A percentile compares a stretch with the other conserved stretches of the same genome.
These are phyloP conservation scores for Acrodontium crateriforme DNA, from an alignment of 2,329 filamentous ascomycete genomes.

Conservation along the genomic window DNA sequence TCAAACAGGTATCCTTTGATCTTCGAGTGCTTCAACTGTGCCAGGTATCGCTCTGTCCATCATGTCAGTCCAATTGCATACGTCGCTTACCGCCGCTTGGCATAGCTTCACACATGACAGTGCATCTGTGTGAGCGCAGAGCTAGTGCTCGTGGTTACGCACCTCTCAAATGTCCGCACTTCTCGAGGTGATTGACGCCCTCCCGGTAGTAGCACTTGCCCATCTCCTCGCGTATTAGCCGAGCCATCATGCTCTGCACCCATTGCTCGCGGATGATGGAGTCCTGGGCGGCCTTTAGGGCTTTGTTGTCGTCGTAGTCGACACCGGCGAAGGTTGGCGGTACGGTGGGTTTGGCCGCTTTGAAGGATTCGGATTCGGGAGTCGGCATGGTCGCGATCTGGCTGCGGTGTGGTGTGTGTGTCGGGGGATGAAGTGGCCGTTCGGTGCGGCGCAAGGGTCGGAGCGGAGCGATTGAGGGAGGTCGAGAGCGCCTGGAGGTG, in stretches of 20 bases:
- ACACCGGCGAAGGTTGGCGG: slow-evolving; percentile 75
- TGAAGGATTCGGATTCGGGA: slow-evolving; percentile 67
- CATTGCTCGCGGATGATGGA: slow-evolving; percentile 74
- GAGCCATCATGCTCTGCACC: slow-evolving; percentile 80
- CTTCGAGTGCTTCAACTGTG: slow-evolving; percentile 62
- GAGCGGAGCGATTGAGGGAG: not conserved
- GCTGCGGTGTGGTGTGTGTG: not conserved
- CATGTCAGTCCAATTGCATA: not conserved
- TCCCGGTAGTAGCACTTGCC: slow-evolving; percentile 74
- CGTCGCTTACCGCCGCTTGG: not conserved
- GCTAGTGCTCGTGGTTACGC: slow-evolving; percentile 24
- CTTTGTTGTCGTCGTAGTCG: slow-evolving; percentile 70
- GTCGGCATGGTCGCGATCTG: slow-evolving; percentile 50
- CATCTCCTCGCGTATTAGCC: slow-evolving; percentile 68
- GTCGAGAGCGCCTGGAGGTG: too few species aligned
- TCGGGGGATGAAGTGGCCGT: slow-evolving; percentile 10
- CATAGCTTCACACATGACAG: not conserved
- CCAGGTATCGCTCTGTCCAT: slow-evolving; percentile 57
- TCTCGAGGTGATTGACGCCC: slow-evolving; percentile 79
- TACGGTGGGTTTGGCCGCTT: slow-evolving; percentile 71
- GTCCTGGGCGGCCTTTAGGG: slow-evolving; percentile 71
- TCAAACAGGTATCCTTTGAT: slow-evolving; percentile 67
- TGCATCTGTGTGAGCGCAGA: not conserved
- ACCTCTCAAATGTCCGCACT: slow-evolving; percentile 73
- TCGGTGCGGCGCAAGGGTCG: slow-evolving; percentile 1